Evolutionary conservation across 352 stramenopile species (phyloP).

Genomic region (Phytophthora pseudosyringae): DNA sequence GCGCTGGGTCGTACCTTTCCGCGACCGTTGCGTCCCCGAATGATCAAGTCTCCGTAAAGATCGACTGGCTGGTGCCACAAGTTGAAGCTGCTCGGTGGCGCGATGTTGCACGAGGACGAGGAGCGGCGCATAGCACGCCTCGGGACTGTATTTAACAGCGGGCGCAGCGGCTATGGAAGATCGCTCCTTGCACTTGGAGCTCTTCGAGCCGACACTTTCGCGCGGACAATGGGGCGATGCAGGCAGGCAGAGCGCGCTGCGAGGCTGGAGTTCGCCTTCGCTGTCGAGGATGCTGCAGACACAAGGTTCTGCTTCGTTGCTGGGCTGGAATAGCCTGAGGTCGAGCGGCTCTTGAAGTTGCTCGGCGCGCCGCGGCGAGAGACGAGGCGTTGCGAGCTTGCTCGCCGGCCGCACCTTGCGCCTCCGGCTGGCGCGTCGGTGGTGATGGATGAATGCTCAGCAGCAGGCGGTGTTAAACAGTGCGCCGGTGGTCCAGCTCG

Average conservation of each 20-base stretch:
- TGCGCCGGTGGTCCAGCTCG: background rate
- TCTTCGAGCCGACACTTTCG: background rate
- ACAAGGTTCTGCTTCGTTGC: background rate
- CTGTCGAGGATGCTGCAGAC: background rate
- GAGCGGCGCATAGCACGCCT: background rate
- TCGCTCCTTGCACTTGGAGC: constrained; percentile 13
- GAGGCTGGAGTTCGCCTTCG: background rate
- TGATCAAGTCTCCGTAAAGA: background rate
- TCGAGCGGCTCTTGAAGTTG: constrained; percentile 15
- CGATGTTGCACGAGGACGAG: constrained; percentile 3
- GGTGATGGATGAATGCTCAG: constrained; percentile 31
- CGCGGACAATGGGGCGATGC: background rate
- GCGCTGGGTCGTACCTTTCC: constrained; percentile 4
- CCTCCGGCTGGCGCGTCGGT: background rate
- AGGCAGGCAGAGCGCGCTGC: background rate
- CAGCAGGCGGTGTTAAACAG: constrained; percentile 16
- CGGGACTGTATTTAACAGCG: constrained; percentile 15
- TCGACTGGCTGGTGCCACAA: constrained; percentile 11
- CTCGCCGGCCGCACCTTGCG: constrained; percentile 16
- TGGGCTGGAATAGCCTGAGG: background rate
- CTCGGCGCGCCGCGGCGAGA: background rate
- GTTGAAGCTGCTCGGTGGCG: constrained; percentile 16
- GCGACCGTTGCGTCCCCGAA: constrained; percentile 20
- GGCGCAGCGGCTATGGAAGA: constrained; percentile 11
- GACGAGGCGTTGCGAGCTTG: background rate